These are phyloP conservation scores for Salvia rosmarinus DNA, from an alignment of 257 asterid genomes.

Conservation along the genomic window DNA sequence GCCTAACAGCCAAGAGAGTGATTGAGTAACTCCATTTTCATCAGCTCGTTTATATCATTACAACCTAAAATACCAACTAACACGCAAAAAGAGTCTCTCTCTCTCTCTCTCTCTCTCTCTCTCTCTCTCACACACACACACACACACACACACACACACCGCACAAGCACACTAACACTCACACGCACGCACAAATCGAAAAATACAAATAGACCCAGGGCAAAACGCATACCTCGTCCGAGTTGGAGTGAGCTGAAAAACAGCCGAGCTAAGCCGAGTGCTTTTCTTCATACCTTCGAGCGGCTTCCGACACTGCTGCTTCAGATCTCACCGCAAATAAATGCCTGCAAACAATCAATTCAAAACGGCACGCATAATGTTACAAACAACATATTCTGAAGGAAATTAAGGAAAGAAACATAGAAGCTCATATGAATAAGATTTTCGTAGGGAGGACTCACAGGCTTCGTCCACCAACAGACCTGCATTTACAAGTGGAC, in stretches of 20 bases:
- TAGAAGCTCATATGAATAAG: neutral
- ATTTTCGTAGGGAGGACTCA: constrained; percentile 31
- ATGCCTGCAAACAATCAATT: constrained; percentile 8
- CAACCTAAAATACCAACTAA: neutral
- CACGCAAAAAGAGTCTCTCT: neutral
- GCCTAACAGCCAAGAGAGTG: constrained; percentile 16
- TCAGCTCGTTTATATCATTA: constrained; percentile 19
- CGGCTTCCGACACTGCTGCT: constrained; percentile 30
- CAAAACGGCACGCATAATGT: neutral
- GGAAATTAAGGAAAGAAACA: constrained; percentile 1
- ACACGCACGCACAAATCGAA: neutral
- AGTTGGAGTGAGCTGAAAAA: constrained; percentile 95
- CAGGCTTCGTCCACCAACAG: constrained; percentile 34
- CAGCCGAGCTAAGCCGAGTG: constrained; percentile 73
- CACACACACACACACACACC: constrained; percentile 3
- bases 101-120: constrained; percentile 7
- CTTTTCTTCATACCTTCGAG: constrained; percentile 62
- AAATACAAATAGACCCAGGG: neutral
- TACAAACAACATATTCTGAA: neutral
- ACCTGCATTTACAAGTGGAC: constrained; percentile 34
- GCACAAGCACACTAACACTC: neutral
- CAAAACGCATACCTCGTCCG: constrained; percentile 66
- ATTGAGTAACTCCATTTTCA: constrained; percentile 20
- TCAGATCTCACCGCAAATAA: constrained; percentile 58
- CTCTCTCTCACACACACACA: neutral